A percentile compares a stretch with the other conserved stretches of the same genome.
These are phyloP conservation scores for Neurospora crassa DNA, from an alignment of 2,329 filamentous ascomycete genomes.

Conservation along the genomic window DNA sequence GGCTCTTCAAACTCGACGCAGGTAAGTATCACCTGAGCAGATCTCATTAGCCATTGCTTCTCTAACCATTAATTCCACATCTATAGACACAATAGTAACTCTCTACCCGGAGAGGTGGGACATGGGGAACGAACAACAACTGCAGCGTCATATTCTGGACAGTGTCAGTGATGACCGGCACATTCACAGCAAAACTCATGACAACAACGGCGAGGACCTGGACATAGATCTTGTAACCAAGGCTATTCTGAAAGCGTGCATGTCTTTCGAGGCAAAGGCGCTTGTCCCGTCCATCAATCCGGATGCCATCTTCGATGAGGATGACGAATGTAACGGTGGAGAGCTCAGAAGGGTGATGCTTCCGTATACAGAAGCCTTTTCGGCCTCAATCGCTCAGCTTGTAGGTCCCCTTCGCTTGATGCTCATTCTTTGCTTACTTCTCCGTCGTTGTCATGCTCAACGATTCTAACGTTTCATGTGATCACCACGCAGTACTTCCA, in stretches of 20 bases:
- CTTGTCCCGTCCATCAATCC: not conserved
- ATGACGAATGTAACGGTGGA: not conserved
- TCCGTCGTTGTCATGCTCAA: not conserved
- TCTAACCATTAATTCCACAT: not conserved
- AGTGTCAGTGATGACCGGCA: slow-evolving; percentile 1
- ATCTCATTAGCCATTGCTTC: not conserved
- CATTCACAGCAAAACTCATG: not conserved
- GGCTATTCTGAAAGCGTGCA: not conserved
- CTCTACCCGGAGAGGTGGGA: slow-evolving; percentile 3
- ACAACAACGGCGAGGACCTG: not conserved
- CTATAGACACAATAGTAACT: slow-evolving; percentile 1
- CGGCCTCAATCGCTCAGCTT: slow-evolving; percentile 1
- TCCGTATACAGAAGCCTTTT: slow-evolving; percentile 3
- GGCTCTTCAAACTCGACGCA: slow-evolving; percentile 5
- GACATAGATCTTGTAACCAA: not conserved
- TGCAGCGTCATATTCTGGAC: not conserved
- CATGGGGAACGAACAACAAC: not conserved
- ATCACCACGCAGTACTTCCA: slow-evolving; percentile 2
- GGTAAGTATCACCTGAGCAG: not conserved
- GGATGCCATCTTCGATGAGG: not conserved
- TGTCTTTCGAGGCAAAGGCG: slow-evolving; percentile 3
- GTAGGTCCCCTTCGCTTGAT: not conserved
- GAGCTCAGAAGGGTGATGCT: not conserved
- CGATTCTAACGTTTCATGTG: not conserved
- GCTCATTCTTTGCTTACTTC: not conserved